Conservation (phyloP, 371 early-diverging fungal genomes). For the Lichtheimia corymbifera region DNA sequence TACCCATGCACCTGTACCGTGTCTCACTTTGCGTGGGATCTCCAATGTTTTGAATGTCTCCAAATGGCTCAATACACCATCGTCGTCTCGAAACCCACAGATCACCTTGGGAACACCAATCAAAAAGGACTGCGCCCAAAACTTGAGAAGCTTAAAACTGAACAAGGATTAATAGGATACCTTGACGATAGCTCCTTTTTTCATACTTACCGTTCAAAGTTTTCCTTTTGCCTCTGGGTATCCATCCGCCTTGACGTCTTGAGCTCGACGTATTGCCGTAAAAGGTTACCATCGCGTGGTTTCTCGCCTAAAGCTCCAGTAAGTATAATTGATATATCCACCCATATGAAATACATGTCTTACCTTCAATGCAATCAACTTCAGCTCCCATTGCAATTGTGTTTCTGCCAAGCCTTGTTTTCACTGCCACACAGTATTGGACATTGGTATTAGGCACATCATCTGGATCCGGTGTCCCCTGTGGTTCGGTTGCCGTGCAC, state of each 20-base stretch:
- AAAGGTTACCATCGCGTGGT: constrained; percentile 30
- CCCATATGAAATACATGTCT: neutral
- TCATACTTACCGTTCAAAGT: constrained; percentile 67
- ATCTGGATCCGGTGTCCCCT: constrained; percentile 40
- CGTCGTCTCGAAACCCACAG: constrained; percentile 85
- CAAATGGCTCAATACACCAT: constrained; percentile 58
- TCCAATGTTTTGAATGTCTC: constrained; percentile 73
- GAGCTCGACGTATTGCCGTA: constrained; percentile 78
- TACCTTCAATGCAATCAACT: constrained; percentile 81
- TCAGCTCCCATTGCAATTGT: constrained; percentile 88
- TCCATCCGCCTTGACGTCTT: constrained; percentile 81
- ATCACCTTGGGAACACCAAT: constrained; percentile 83
- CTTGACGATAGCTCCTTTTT: neutral
- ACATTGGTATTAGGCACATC: constrained; percentile 76
- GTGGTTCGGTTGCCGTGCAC: constrained; percentile 43
- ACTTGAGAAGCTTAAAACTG: constrained; percentile 82
- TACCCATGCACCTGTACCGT: constrained; percentile 65
- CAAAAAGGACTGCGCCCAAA: constrained; percentile 93
- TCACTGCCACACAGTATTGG: constrained; percentile 88
- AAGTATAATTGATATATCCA: neutral
- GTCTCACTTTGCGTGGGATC: constrained; percentile 78
- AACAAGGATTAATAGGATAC: neutral
- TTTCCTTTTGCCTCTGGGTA: constrained; percentile 45
- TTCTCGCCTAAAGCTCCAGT: constrained; percentile 24
- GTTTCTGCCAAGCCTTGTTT: constrained; percentile 71